Evolutionary conservation across 2,329 filamentous ascomycete species (phyloP).

Genomic region (Talaromyces piceae): DNA sequence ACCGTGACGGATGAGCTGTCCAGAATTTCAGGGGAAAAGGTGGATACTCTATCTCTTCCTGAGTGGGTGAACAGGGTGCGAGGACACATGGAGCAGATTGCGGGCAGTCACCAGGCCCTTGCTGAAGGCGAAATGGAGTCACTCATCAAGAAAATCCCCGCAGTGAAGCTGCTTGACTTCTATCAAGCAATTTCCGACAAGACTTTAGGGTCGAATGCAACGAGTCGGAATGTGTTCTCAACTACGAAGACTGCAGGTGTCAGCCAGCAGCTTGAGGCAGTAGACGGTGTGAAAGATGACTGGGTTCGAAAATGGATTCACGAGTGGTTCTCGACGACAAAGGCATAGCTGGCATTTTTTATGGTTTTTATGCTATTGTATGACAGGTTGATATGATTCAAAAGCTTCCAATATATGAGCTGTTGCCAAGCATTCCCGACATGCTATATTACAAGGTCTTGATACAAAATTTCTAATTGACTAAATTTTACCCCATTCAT

Average conservation of each 20-base stretch:
- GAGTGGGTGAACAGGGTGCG: conserved; percentile 14
- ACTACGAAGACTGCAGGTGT: conserved; percentile 16
- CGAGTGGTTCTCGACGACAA: conserved; percentile 21
- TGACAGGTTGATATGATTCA: no score
- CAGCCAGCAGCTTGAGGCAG: conserved; percentile 15
- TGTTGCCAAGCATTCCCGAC: no score
- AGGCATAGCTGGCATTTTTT: background rate
- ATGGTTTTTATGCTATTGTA: background rate
- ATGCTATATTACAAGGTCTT: no score
- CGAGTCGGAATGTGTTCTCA: background rate
- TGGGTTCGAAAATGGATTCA: conserved; percentile 31
- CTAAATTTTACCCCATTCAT: no score
- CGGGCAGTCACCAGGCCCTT: background rate
- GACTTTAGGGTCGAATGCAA: conserved; percentile 11
- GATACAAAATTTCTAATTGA: no score
- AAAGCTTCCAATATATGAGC: no score
- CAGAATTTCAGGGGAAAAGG: background rate
- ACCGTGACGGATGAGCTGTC: background rate
- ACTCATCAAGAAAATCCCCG: conserved; percentile 19
- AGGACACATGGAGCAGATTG: conserved; percentile 9
- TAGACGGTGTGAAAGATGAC: conserved; percentile 20
- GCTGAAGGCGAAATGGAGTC: conserved; percentile 10
- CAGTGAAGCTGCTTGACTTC: conserved; percentile 24
- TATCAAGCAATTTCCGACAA: conserved; percentile 19
- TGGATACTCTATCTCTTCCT: conserved; percentile 11